Evolutionary conservation across 2,329 filamentous ascomycete genomes (phyloP), one percentile per base, ranked within the genome.

Genomic region (Alternaria triticimaculans): DNA sequence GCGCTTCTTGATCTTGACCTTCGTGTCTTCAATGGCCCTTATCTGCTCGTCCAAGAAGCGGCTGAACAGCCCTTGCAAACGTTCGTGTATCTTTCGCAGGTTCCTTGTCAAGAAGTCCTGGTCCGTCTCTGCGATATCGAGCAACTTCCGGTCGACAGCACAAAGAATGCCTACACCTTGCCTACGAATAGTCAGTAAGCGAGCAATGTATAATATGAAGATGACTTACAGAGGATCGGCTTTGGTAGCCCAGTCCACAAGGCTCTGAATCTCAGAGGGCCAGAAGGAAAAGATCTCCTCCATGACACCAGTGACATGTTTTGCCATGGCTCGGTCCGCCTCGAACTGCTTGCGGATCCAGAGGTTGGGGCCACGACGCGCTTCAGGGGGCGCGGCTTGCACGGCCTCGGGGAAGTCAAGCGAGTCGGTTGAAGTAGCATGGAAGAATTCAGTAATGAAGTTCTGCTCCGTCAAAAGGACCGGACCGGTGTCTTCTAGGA

Each of bases 1-100:
- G 70, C 96, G 91, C 85, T 98, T 98, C 85, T 97, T 97, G 81
- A 97, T 94, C 84, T 97, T 97, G 79, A 99, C 95, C 81, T 98
- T 98, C 43, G 94, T 98, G 65, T 98, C 96, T 81, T 98, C 96
- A 67, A 98, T 97, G 6, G 94, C 94, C 25, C 93, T 92, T 63
- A 98, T 92, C 78, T 99, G 96, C 68, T 97, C 93, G 70, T 98
- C 95, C 9, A 98, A 89, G 72, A 98, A 97, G 66, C 92, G 93
- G 65, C 87, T 89, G 82, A 97, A 97, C 3, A 92, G 87, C 3
- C 87, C 87, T 69, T 91, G 88, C 18, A 98, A 84, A 45, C 87
- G 88, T 60, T 89, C 87, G 70, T 96, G 92, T 10, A 97, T 84
- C 75, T 93, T 94, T 72, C 96, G 91, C 3, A 98, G 83, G 2